Evolutionary conservation across 202 grass and related monocot genomes (phyloP), one percentile per base, ranked within the genome.

Genomic region (Tripidium arundinaceum): DNA sequence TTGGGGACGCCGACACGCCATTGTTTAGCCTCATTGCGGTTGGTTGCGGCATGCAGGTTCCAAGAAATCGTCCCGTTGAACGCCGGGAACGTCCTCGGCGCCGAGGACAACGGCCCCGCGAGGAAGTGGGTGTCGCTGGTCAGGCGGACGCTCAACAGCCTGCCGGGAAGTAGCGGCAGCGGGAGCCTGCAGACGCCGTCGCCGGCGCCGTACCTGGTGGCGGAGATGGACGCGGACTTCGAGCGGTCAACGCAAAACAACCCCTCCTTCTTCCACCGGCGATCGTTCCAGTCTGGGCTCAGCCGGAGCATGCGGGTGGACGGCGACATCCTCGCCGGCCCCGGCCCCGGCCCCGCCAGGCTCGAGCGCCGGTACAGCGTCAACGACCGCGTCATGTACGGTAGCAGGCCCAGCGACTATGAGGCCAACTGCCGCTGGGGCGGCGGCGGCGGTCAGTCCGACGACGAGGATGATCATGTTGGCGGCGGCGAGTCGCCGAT

Each of bases 41-140:
- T 49, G 18, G 19, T n/a, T 47, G 34, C 47, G 50, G 2, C 18
- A 41, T 61, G 26, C 61, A 93, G 93, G 33, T 93, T 97, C 75
- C 93, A 97, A 65, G 93, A 97, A 55, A 97, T 97, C 63, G 93
- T 97, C 1, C 93, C 93, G 31, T 25, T 97, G 78, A 97, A 93
- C 82, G 93, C 93, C 3, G 93, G 93, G 58, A 97, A 97, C 57
- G 93, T 97, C 68, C 88, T 97, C 1, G 93, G 93, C 47, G 81
- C 93, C 31, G 93, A 97, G 87, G 93, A 97, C 78, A 97, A 97
- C 79, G 93, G 90, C 8, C 93, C 93, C 16, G 93, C 90, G 13
- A 87, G 83, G 77, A 93, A 97, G 84, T 97, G 93, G 93, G 90
- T 97, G 40, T 83, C 93, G 14, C 83, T 93, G 59, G 83, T 97